Conservation (phyloP, 2,329 filamentous ascomycete genomes). For the Oidium heveae region DNA sequence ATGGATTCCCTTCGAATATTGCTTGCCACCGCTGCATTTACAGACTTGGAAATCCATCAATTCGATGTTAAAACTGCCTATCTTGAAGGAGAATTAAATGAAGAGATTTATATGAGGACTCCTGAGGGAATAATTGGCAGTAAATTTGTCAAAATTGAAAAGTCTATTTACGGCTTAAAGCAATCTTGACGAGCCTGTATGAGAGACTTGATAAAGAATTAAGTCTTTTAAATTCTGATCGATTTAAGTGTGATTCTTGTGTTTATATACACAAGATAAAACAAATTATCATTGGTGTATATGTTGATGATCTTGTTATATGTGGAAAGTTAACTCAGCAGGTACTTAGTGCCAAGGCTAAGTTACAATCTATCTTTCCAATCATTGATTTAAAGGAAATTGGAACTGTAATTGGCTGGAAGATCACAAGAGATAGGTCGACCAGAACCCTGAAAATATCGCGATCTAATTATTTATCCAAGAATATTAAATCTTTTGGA, state of each 20-base stretch:
- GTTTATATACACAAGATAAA: background rate
- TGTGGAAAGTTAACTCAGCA: background rate
- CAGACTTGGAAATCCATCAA: background rate
- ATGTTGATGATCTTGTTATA: background rate
- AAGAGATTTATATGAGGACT: background rate
- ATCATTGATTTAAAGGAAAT: background rate
- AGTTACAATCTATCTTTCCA: too few species aligned
- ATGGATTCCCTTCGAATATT: background rate
- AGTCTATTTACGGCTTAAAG: background rate
- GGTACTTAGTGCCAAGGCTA: too few species aligned
- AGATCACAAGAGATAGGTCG: background rate
- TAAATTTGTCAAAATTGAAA: background rate
- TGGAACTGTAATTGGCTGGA: background rate
- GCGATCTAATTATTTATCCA: background rate
- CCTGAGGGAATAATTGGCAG: background rate
- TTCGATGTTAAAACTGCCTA: background rate
- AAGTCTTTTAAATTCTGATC: too few species aligned
- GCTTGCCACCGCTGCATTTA: background rate
- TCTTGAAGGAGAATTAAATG: background rate
- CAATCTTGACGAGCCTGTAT: background rate
- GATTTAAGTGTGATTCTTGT: background rate
- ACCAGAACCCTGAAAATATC: background rate
- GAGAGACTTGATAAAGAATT: too few species aligned
- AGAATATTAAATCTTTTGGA: background rate
- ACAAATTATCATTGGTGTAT: background rate